Conservation (phyloP, 148 eudicot species). For the Fagopyrum homotropicum region DNA sequence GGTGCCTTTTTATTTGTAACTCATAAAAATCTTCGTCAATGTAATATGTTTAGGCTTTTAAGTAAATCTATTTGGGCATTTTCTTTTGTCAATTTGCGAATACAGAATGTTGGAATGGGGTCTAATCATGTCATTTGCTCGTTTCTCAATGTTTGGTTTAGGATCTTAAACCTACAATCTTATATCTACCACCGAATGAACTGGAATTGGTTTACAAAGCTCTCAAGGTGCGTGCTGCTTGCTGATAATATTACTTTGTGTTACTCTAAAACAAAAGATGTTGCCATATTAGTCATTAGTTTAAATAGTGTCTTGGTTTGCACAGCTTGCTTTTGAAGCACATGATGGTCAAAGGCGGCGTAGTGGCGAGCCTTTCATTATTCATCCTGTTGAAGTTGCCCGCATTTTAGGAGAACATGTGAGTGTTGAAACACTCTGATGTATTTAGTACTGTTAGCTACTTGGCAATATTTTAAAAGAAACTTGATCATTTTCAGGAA, state of each 20-base stretch:
- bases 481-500: conserved; percentile 45
- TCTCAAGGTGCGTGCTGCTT: conserved; percentile 34
- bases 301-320: conserved; percentile 17
- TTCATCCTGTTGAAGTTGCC: conserved; percentile 98
- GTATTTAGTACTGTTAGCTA: not conserved
- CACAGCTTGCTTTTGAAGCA: conserved; percentile 94
- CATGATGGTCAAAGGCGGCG: conserved; percentile 96
- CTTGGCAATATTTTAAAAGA: not conserved
- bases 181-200: conserved; percentile 71
- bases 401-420: conserved; percentile 95
- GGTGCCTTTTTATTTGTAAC: not conserved
- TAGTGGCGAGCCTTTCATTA: conserved; percentile 96
- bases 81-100: not conserved
- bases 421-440: conserved; percentile 23
- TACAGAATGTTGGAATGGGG: not conserved
- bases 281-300: not conserved
- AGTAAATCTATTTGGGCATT: not conserved
- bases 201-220: conserved; percentile 66
- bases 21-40: not conserved
- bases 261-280: not conserved
- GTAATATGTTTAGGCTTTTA: not conserved
- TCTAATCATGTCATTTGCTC: conserved; percentile 8
- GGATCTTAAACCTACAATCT: conserved; percentile 74
- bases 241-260: conserved; percentile 21
- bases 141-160: conserved; percentile 27